These are phyloP conservation scores for Agrocybe praecox DNA, from an alignment of 768 basidiomycete species.

Conservation along the genomic window DNA sequence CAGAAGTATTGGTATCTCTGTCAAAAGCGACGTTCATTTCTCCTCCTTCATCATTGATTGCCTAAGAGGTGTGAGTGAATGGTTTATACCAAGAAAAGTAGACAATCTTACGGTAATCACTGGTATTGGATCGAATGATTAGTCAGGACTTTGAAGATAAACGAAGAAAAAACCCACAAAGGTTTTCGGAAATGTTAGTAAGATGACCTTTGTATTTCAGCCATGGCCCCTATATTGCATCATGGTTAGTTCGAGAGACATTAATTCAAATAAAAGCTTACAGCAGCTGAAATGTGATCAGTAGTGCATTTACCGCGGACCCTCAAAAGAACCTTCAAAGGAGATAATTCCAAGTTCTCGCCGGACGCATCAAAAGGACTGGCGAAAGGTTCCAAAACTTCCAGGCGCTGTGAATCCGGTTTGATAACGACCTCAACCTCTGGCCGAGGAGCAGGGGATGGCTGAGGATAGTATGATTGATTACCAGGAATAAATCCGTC, in stretches of 20 bases:
- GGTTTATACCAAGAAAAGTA: neutral
- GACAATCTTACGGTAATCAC: constrained; percentile 74
- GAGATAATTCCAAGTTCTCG: constrained; percentile 70
- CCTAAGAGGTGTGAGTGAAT: constrained; percentile 40
- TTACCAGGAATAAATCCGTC: constrained; percentile 81
- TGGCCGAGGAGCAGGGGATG: constrained; percentile 74
- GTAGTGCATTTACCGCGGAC: constrained; percentile 99
- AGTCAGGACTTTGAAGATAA: neutral
- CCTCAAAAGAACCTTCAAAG: constrained; percentile 83
- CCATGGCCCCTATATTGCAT: constrained; percentile 80
- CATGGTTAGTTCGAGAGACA: neutral
- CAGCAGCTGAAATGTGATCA: constrained; percentile 97
- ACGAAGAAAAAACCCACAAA: constrained; percentile 54
- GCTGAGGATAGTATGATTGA: constrained; percentile 73
- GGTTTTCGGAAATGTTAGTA: constrained; percentile 95
- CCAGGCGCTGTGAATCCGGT: constrained; percentile 81
- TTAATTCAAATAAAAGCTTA: constrained; percentile 34
- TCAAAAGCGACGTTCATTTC: constrained; percentile 93
- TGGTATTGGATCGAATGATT: constrained; percentile 26
- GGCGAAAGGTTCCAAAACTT: constrained; percentile 82
- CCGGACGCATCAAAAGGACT: constrained; percentile 69
- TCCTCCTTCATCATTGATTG: constrained; percentile 93
- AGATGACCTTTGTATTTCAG: constrained; percentile 98
- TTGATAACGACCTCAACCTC: constrained; percentile 78
- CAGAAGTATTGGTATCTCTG: constrained; percentile 57